phyloP scores from a whole-genome alignment of 2,329 filamentous ascomycete genomes.

The Emergomyces orientalis region DNA sequence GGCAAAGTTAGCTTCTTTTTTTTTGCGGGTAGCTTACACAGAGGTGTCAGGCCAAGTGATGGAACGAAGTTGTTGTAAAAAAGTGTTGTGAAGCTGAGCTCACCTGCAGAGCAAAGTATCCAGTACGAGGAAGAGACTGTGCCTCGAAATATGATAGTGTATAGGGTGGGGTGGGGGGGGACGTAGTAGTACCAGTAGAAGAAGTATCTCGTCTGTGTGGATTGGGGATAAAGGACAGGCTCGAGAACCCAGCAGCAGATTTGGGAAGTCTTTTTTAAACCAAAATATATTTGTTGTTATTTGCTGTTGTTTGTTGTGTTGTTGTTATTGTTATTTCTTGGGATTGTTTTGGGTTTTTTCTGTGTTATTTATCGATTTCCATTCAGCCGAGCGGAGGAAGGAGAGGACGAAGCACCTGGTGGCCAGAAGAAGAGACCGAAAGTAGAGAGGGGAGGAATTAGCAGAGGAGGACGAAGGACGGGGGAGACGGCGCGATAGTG shows the following conservation, averaged over 20 bases:
- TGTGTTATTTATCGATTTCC: neutral
- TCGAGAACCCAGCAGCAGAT: conserved; percentile 5
- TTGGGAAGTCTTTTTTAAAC: neutral
- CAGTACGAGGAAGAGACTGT: neutral
- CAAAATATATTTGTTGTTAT: neutral
- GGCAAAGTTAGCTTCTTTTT: neutral
- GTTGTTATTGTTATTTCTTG: neutral
- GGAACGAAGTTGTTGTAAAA: neutral
- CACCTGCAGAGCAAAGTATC: neutral
- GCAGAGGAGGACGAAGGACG: neutral
- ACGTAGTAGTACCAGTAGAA: neutral
- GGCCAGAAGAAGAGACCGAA: conserved; percentile 4
- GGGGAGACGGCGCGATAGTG: neutral
- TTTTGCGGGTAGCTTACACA: neutral
- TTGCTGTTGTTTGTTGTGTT: neutral
- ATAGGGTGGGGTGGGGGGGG: neutral
- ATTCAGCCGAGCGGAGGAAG: conserved; percentile 1
- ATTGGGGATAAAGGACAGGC: conserved; percentile 6
- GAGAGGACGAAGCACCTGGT: conserved; percentile 4
- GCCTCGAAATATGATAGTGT: conserved; percentile 2
- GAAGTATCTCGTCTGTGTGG: neutral
- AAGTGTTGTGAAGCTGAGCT: neutral
- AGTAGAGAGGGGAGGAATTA: neutral
- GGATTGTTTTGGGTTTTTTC: neutral
- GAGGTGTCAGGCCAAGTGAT: neutral